phyloP scores from a whole-genome alignment of 1,284 basidiomycete genomes.

The Testicularia cyperi region DNA sequence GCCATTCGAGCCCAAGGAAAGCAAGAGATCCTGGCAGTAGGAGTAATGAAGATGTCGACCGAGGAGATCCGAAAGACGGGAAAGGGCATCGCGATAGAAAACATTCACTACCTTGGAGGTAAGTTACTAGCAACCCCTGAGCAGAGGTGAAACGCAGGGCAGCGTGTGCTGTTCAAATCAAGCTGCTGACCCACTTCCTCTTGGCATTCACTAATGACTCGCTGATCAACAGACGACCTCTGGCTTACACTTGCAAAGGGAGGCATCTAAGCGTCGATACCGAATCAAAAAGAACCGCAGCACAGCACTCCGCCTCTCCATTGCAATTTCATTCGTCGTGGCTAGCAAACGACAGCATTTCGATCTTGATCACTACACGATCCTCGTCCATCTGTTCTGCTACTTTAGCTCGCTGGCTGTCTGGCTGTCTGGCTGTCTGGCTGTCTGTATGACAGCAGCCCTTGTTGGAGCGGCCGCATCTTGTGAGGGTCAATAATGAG shows the following conservation, averaged over 20 bases:
- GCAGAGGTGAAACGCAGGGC: too few relatives aligned
- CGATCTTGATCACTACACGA: too few relatives aligned
- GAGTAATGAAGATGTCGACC: constrained; percentile 76
- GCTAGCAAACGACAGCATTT: too few relatives aligned
- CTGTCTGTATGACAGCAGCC: too few relatives aligned
- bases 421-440: too few relatives aligned
- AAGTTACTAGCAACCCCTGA: constrained; percentile 65
- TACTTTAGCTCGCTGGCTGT: too few relatives aligned
- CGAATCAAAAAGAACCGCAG: too few relatives aligned
- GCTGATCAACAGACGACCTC: constrained; percentile 32
- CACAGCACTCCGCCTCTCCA: too few relatives aligned
- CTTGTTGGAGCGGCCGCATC: too few relatives aligned
- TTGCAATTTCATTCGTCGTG: too few relatives aligned
- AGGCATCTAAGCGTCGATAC: constrained; percentile 35
- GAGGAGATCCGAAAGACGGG: constrained; percentile 87
- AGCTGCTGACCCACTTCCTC: neutral
- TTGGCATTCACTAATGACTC: neutral
- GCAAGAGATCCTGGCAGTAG: constrained; percentile 84
- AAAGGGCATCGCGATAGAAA: constrained; percentile 88
- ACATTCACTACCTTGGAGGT: constrained; percentile 81
- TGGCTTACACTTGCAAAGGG: constrained; percentile 44
- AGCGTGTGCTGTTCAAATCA: neutral
- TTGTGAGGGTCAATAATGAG: too few relatives aligned
- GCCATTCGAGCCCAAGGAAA: constrained; percentile 95
- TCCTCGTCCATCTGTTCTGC: too few relatives aligned